phyloP scores from a whole-genome alignment of 2,329 filamentous ascomycete species.

The Leptographium galeiforme region DNA sequence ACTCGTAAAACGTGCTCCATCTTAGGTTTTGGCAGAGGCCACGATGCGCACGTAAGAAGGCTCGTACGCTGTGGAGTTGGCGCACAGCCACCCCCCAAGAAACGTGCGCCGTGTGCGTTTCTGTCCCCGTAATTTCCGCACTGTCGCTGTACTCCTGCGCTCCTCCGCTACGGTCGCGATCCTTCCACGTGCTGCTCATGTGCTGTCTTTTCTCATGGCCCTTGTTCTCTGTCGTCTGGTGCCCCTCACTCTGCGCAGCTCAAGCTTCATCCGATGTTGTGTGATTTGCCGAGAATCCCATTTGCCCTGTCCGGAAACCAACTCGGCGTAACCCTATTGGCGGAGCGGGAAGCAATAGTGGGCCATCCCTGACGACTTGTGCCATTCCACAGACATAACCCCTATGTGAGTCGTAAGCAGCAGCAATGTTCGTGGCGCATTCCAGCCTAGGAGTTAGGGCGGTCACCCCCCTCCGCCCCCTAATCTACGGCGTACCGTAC shows the following conservation, averaged over 20 bases:
- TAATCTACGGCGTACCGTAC: not conserved
- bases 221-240: no score
- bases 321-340: not conserved
- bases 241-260: no score
- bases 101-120: not conserved
- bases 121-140: not conserved
- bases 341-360: not conserved
- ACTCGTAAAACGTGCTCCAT: not conserved
- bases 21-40: not conserved
- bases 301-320: not conserved
- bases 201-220: no score
- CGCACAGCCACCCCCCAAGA: not conserved
- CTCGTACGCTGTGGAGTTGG: not conserved
- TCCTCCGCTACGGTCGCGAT: no score
- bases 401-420: not conserved
- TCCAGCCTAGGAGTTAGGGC: not conserved
- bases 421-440: not conserved
- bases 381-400: not conserved
- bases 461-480: not conserved
- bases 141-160: not conserved
- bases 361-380: not conserved
- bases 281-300: no score
- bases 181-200: no score
- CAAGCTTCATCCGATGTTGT: no score
- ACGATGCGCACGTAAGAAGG: not conserved